These are phyloP conservation scores for Mycosphaerella sp. DNA, from an alignment of 2,329 filamentous ascomycete species.

Conservation along the genomic window DNA sequence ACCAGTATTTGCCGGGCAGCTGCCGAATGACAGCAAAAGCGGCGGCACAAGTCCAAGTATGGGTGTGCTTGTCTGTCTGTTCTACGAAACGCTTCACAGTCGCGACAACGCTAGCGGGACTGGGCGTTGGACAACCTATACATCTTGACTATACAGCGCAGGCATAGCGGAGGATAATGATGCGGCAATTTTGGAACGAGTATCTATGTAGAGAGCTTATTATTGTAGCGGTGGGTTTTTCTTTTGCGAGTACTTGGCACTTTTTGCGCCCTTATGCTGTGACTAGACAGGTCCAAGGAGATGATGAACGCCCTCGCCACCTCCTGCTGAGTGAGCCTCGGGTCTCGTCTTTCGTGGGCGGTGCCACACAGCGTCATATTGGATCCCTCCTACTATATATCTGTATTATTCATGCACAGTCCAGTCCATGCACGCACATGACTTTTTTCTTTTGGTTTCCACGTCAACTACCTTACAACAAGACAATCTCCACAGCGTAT, in stretches of 20 bases:
- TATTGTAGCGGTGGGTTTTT: slow-evolving; percentile 5
- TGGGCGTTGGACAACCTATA: slow-evolving; percentile 7
- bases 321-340: neutral
- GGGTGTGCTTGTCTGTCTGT: neutral
- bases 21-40: neutral
- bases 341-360: too few relatives aligned
- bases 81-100: neutral
- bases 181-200: slow-evolving; percentile 4
- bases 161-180: slow-evolving; percentile 10
- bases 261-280: slow-evolving; percentile 1
- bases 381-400: too few relatives aligned
- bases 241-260: slow-evolving; percentile 4
- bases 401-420: too few relatives aligned
- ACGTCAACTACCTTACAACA: too few relatives aligned
- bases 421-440: too few relatives aligned
- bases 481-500: too few relatives aligned
- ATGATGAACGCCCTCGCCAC: neutral
- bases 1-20: neutral
- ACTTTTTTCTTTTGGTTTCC: too few relatives aligned
- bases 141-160: slow-evolving; percentile 9
- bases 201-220: slow-evolving; percentile 1
- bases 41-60: neutral
- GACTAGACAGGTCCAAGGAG: neutral
- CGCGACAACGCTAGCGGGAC: slow-evolving; percentile 1
- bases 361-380: too few relatives aligned